Base-by-base conservation (phyloP, 495 filamentous ascomycete species). In the Aspergillus ostianus region DNA sequence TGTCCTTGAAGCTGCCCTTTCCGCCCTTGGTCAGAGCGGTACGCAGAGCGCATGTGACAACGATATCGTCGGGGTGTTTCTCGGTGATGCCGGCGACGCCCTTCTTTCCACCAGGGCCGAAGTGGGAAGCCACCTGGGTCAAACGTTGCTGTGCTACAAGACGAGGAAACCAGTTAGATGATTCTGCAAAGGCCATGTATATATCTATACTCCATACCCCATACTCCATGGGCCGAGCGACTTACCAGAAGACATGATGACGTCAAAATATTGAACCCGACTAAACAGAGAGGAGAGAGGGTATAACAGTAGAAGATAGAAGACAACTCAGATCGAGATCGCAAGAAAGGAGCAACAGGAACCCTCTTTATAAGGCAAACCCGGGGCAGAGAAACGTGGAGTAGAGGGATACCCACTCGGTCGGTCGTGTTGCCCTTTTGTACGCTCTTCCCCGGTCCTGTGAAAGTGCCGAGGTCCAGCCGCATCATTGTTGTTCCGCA, bases 1-100 rank as follows among this genome's bases (percentile, higher is more conserved):
- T 97, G 53, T 98, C 95, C 83, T 98, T 98, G 82, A 98, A 94
- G 30, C 82, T 85, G 66, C 94, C 94, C 77, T 92, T 91, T 64
- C 92, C 91, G 66, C 92, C 94, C 78, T 91, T 95, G 55, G 91
- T 95, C 70, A 97, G 86, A 58, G 94, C 84, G 18, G 92, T 95
- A 56, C 94, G 92, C 68, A 97, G 90, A 63, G 90, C 91, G 67
- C 88, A 90, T 63, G 94, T 97, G 57, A 98, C 84, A 60, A 98
- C 94, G 68, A 98, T 85, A 69, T 91, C 88, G 73, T 90, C 84
- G 46, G 87, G 83, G 61, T 82, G 79, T 69, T 90, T 88, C 64
- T 82, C 74, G 47, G 84, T 76, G 61, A 90, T 67, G 7, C 72
- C 74, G 53, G 82, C 76, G 51, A 73, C 77, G 48, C 85, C 81